phyloP scores from a whole-genome alignment of 1,139 yeast genomes.

The Candida glucosophila region DNA sequence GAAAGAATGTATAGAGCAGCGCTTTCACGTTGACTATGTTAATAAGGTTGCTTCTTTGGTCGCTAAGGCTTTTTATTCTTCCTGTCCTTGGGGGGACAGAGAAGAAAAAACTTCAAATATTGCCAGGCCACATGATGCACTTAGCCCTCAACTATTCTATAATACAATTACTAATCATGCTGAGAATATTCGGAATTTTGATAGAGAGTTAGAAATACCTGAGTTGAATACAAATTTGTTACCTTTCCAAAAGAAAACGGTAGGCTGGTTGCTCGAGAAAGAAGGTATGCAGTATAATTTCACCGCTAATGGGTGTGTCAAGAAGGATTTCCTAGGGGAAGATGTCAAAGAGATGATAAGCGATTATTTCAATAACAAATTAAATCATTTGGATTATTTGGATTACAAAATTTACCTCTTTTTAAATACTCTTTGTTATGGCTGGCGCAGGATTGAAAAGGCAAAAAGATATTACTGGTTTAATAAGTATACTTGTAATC shows the following conservation, averaged over 20 bases:
- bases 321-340: conserved; percentile 10
- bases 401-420: conserved; percentile 10
- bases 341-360: conserved; percentile 4
- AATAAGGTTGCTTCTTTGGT: too few relatives aligned
- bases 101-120: too few relatives aligned
- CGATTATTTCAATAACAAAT: conserved; percentile 2
- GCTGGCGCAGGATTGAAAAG: conserved; percentile 35
- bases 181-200: conserved; percentile 11
- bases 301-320: conserved; percentile 14
- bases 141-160: conserved; percentile 24
- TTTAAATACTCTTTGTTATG: conserved; percentile 38
- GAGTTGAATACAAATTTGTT: conserved; percentile 42
- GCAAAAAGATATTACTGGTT: conserved; percentile 26
- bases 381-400: conserved; percentile 4
- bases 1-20: too few relatives aligned
- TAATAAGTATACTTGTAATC: conserved; percentile 41
- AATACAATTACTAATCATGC: conserved; percentile 27
- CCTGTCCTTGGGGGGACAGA: too few relatives aligned
- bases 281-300: conserved; percentile 45
- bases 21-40: too few relatives aligned
- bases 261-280: conserved; percentile 53
- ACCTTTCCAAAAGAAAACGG: conserved; percentile 54
- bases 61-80: too few relatives aligned
- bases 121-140: too few relatives aligned
- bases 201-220: conserved; percentile 26